Conservation (phyloP, 306 rosid species). For the Prosopis cineraria region DNA sequence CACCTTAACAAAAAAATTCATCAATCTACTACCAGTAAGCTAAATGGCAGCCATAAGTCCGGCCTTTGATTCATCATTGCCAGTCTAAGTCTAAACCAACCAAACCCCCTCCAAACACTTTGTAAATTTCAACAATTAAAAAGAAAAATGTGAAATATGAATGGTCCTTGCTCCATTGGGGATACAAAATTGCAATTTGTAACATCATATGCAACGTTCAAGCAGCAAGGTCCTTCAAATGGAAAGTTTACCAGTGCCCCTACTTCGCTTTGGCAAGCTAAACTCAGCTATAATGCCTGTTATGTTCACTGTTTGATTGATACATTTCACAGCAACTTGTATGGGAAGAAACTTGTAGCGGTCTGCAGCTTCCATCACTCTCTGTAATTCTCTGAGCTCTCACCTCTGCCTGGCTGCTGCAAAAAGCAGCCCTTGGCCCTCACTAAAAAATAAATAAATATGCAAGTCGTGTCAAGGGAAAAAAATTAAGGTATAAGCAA, state of each 20-base stretch:
- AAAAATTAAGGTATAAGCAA: too few species aligned
- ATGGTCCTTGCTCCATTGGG: too few species aligned
- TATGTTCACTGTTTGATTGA: constrained; percentile 48
- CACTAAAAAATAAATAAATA: too few species aligned
- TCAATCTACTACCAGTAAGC: too few species aligned
- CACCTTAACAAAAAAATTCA: too few species aligned
- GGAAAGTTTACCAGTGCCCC: constrained; percentile 57
- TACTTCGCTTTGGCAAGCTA: constrained; percentile 46
- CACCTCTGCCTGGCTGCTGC: too few species aligned
- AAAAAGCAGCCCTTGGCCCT: too few species aligned
- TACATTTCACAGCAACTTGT: constrained; percentile 41
- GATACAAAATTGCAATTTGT: neutral
- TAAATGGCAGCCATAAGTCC: too few species aligned
- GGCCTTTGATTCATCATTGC: constrained; percentile 89
- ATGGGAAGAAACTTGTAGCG: constrained; percentile 46
- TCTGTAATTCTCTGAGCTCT: neutral
- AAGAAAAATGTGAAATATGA: neutral
- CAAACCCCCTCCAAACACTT: neutral
- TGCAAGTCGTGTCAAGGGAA: too few species aligned
- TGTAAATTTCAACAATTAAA: neutral
- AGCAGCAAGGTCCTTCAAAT: neutral
- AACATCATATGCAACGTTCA: neutral
- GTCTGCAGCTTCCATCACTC: constrained; percentile 31
- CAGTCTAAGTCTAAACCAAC: constrained; percentile 27
- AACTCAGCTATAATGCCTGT: constrained; percentile 55